phyloP scores from a whole-genome alignment of 352 stramenopile species.

The Globisporangium nodosum region DNA sequence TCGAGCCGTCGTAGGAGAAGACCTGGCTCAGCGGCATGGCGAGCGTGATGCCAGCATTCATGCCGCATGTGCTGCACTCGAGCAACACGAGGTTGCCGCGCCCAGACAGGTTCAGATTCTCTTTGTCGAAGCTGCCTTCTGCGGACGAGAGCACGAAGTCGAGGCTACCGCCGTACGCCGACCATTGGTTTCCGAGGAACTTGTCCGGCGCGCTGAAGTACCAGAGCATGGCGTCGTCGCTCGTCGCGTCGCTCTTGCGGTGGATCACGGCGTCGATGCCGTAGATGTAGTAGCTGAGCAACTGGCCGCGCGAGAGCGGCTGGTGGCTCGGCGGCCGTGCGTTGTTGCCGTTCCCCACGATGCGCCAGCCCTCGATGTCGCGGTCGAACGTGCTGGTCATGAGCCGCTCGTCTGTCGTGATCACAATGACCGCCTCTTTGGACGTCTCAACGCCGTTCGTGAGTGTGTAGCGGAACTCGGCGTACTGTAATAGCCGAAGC shows the following conservation, averaged over 20 bases:
- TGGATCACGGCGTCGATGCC: constrained; percentile 66
- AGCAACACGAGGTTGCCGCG: constrained; percentile 74
- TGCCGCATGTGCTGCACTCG: constrained; percentile 79
- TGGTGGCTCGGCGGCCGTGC: constrained; percentile 33
- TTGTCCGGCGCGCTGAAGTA: constrained; percentile 82
- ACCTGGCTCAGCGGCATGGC: constrained; percentile 76
- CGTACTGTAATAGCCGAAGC: constrained; percentile 39
- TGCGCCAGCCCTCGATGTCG: constrained; percentile 70
- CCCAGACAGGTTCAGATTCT: constrained; percentile 71
- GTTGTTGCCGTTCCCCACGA: constrained; percentile 57
- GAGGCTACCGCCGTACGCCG: constrained; percentile 84
- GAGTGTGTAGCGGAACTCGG: constrained; percentile 85
- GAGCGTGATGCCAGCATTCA: constrained; percentile 77
- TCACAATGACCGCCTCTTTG: constrained; percentile 67
- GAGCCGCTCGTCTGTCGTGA: constrained; percentile 63
- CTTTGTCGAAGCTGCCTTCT: constrained; percentile 78
- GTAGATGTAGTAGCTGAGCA: constrained; percentile 90
- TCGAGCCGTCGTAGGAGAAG: constrained; percentile 78
- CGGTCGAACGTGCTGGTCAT: constrained; percentile 83
- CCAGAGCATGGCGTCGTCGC: constrained; percentile 78
- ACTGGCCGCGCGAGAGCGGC: constrained; percentile 52
- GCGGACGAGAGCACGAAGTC: constrained; percentile 89
- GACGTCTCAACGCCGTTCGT: constrained; percentile 58
- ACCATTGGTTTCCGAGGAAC: constrained; percentile 87
- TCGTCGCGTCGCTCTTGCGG: constrained; percentile 40